Evolutionary conservation across 2,329 filamentous ascomycete species (phyloP), one percentile per base, ranked within the genome.

Genomic region (Xylaria sp.): DNA sequence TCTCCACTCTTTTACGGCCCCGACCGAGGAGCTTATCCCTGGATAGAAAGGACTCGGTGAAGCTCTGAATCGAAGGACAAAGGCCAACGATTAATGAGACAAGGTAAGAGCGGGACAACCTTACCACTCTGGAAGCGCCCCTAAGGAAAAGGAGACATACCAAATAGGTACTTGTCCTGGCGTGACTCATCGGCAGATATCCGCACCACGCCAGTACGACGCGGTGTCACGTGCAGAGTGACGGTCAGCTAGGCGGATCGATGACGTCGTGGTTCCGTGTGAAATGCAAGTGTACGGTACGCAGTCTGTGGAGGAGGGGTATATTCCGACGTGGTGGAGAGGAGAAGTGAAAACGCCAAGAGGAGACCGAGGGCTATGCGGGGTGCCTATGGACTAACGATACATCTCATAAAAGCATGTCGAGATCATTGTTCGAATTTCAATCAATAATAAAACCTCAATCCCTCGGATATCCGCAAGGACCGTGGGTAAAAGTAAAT

Each of bases 191-290:
- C 15, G 1, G 6, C 7, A 47, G 29, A 22, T 50, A 50, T 31
- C 27, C 10, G 25, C 6, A 10, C 9, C 33, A 47, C 60, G 60
- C 64, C 59, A 67, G 44, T 33, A 27, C 27, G 51, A 67, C 61
- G 65, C 65, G 65, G 31, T 67, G 36, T 67, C 61, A 67, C 59
- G 64, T 66, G 64, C 27, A 39, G n/a, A n/a, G 17, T 29, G 15
- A 15, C 36, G 38, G 25, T 29, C 13, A 29, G 5, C 36, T 55
- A n/a, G 27, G 27, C 49, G 17, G 27, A 17, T 49, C 13, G 7
- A 59, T 59, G 44, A 59, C 56, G 56, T 59, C 44, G 22, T 59
- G 11, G 5, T 50, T 10, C 27, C 27, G 11, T 31, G 25, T 5
- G 25, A 20, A 5, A 17, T 50, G 17, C 17, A n/a, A 42, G 39